phyloP scores from a whole-genome alignment of 139 green algal genomes.

The Dunaliella primolecta region DNA sequence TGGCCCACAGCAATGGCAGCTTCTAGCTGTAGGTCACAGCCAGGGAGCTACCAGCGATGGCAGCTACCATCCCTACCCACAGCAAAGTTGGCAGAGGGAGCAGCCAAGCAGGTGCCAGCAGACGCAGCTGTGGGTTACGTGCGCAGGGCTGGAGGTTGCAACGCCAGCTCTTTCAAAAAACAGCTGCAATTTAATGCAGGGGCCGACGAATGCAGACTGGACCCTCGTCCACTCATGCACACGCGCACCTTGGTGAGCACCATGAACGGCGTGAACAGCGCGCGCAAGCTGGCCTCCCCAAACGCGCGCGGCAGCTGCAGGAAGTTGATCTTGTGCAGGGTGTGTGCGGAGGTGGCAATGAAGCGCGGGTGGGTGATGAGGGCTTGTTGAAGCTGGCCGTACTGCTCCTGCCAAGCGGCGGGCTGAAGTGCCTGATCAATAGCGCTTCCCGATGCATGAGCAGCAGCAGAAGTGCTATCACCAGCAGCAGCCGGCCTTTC shows the following conservation, averaged over 20 bases:
- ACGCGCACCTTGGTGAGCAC: not conserved
- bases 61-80: too few relatives aligned
- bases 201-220: not conserved
- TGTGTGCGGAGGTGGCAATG: not conserved
- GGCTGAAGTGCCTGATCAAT: not conserved
- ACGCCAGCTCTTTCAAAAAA: not conserved
- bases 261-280: not conserved
- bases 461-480: too few relatives aligned
- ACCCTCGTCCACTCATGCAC: not conserved
- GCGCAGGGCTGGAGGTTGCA: too few relatives aligned
- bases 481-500: too few relatives aligned
- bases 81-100: too few relatives aligned
- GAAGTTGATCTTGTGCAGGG: slow-evolving; percentile 12
- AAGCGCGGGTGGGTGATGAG: slow-evolving; percentile 9
- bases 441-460: too few relatives aligned
- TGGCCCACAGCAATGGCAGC: too few relatives aligned
- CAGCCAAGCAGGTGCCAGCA: too few relatives aligned
- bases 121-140: too few relatives aligned
- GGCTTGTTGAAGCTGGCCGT: not conserved
- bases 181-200: not conserved
- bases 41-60: too few relatives aligned
- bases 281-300: not conserved
- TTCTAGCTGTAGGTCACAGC: too few relatives aligned
- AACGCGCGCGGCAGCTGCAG: not conserved
- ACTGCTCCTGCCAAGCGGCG: not conserved